Evolutionary conservation across 2,329 filamentous ascomycete species (phyloP).

Genomic region (Elsinoe arachidis): DNA sequence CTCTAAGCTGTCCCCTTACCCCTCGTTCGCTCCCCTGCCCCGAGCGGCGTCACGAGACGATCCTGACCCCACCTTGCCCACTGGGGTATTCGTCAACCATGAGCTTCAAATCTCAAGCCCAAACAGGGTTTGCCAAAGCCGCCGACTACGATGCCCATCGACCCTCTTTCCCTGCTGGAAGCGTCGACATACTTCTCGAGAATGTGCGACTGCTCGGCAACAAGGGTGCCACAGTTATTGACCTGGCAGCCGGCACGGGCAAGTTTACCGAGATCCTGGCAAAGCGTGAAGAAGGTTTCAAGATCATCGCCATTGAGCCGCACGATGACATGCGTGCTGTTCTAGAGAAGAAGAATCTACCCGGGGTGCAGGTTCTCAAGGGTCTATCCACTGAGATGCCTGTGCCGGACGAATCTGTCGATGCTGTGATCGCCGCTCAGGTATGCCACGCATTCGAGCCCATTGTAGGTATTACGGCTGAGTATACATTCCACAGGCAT

Average conservation of each 20-base stretch:
- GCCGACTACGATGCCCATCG: constrained; percentile 58
- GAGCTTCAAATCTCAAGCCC: constrained; percentile 26
- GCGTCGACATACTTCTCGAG: constrained; percentile 50
- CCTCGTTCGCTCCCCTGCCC: too few species aligned
- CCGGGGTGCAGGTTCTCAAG: constrained; percentile 45
- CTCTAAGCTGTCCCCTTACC: background rate
- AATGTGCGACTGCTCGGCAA: constrained; percentile 44
- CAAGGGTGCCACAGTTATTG: constrained; percentile 45
- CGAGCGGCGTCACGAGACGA: too few species aligned
- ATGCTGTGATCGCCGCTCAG: constrained; percentile 60
- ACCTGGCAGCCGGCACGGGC: constrained; percentile 60
- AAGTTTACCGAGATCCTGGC: constrained; percentile 60
- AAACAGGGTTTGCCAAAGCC: constrained; percentile 55
- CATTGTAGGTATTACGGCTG: constrained; percentile 12
- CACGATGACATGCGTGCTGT: constrained; percentile 57
- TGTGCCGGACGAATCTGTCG: constrained; percentile 49
- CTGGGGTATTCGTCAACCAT: background rate
- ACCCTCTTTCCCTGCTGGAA: constrained; percentile 54
- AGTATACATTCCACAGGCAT: constrained; percentile 24
- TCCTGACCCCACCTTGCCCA: too few species aligned
- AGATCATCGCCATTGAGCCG: constrained; percentile 56
- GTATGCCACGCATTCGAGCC: constrained; percentile 34
- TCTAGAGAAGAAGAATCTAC: constrained; percentile 50
- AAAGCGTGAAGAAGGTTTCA: constrained; percentile 48
- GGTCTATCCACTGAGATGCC: constrained; percentile 53